Base-by-base conservation (phyloP, 352 stramenopile species). In the Blastocystis sp. region DNA sequence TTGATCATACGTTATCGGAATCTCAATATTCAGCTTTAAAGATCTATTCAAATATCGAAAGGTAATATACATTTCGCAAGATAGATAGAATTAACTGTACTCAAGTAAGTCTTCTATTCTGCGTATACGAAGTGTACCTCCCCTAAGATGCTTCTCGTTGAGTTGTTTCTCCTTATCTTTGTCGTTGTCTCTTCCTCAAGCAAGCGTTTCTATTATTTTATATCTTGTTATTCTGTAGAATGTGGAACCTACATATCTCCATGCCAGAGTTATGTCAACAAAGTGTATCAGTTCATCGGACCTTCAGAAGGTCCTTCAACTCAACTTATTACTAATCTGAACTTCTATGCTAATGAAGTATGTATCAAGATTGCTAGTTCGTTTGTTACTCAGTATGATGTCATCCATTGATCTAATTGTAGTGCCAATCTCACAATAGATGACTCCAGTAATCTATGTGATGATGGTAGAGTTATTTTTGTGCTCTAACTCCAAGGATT, bases 271-370 rank as follows among this genome's bases (percentile, higher is more conserved):
- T 83, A 66, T 43, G 24, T 83, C 1, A 83, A 83, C 49, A 83
- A 83, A 42, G 71, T 83, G 21, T 83, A 83, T 27, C n/a, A 83
- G 51, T 83, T 83, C 27, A 37, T 83, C 29, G 71, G 71, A 4
- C 14, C 46, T 5, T 9, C 12, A 2, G 71, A 66, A 4, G 51
- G 43, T 54, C 71, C 49, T 49, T 16, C 71, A 46, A 35, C 9
- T n/a, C 49, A 83, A 16, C 51, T 83, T 3, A 54, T 83, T n/a
- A 83, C 71, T 5, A 83, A 83, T 46, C n/a, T 83, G 49, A 83
- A 83, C 27, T 83, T 83, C 52, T 63, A 67, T 66, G 71, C 71
- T 12, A 65, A 35, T 19, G 71, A 83, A 4, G 16, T 59, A 16
- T 83, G 71, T 27, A 59, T 83, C 29, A 56, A 56, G 29, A 67